Percentiles rank a stretch among this genome's conserved stretches.
phyloP scores from a whole-genome alignment of 176 grass and related monocot genomes.

The Dendrocalamus sinicus region DNA sequence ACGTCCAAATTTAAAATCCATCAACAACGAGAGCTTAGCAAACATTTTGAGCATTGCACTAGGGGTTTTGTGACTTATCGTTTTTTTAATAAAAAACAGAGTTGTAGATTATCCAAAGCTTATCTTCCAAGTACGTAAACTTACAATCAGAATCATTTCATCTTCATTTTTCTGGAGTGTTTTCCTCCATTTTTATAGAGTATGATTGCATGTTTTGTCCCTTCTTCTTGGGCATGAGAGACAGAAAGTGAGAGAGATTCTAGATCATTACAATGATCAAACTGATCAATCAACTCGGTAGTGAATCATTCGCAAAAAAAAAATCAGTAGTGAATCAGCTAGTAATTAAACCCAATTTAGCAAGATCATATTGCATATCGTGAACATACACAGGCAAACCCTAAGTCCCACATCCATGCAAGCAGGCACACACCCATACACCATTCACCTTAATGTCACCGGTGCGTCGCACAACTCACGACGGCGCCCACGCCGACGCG shows the following conservation, averaged over 20 bases:
- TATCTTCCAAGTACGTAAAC: not conserved
- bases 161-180: not conserved
- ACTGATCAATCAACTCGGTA: not conserved
- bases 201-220: not conserved
- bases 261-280: conserved; percentile 24
- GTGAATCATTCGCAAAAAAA: not conserved
- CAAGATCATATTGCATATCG: conserved; percentile 46
- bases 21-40: not conserved
- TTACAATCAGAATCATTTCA: not conserved
- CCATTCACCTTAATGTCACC: conserved; percentile 41
- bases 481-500: conserved; percentile 78
- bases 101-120: not conserved
- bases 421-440: not conserved
- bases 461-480: conserved; percentile 29
- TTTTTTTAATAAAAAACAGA: not conserved
- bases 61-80: not conserved
- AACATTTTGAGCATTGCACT: not conserved
- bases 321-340: not conserved
- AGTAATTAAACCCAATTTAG: conserved; percentile 37
- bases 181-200: not conserved
- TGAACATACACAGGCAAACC: conserved; percentile 55
- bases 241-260: not conserved
- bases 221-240: not conserved
- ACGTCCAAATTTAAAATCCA: not conserved
- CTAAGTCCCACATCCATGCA: conserved; percentile 45